phyloP scores from a whole-genome alignment of 768 basidiomycete species.

The Podaxis sp. region DNA sequence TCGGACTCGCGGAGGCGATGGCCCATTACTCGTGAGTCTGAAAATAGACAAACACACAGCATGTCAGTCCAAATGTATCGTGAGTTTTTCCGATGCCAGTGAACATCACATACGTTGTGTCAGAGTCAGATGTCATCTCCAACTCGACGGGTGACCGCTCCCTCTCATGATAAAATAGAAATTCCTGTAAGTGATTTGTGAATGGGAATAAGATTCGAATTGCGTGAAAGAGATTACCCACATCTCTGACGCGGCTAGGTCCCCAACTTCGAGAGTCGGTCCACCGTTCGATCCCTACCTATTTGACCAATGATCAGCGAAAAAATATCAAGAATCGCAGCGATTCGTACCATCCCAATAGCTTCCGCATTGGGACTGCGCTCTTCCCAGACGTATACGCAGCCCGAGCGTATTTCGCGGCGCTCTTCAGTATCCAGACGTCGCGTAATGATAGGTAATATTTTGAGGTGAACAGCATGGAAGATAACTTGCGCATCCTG shows the following conservation, averaged over 20 bases:
- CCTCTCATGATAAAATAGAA: slow-evolving; percentile 72
- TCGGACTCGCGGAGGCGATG: slow-evolving; percentile 14
- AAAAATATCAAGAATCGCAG: slow-evolving; percentile 9
- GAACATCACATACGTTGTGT: slow-evolving; percentile 35
- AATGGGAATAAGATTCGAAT: neutral
- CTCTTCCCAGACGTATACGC: slow-evolving; percentile 84
- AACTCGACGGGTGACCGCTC: slow-evolving; percentile 43
- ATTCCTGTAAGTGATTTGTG: slow-evolving; percentile 44
- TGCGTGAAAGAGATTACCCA: slow-evolving; percentile 28
- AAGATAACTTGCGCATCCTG: slow-evolving; percentile 72
- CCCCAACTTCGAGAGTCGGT: slow-evolving; percentile 80
- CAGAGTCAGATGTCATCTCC: slow-evolving; percentile 47
- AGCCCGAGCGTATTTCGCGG: slow-evolving; percentile 62
- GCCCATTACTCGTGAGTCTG: slow-evolving; percentile 9
- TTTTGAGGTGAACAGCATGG: slow-evolving; percentile 56
- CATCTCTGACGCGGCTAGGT: slow-evolving; percentile 72
- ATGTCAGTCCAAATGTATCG: neutral
- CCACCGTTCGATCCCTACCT: slow-evolving; percentile 81
- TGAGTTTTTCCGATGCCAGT: neutral
- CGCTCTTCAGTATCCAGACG: slow-evolving; percentile 76
- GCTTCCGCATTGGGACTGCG: slow-evolving; percentile 63
- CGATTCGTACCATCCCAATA: slow-evolving; percentile 47
- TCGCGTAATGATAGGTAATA: slow-evolving; percentile 63
- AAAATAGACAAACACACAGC: neutral
- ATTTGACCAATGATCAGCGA: slow-evolving; percentile 8